Evolutionary conservation across 345 rosid species (phyloP), one percentile per base, ranked within the genome.

Genomic region (Dimocarpus longan): DNA sequence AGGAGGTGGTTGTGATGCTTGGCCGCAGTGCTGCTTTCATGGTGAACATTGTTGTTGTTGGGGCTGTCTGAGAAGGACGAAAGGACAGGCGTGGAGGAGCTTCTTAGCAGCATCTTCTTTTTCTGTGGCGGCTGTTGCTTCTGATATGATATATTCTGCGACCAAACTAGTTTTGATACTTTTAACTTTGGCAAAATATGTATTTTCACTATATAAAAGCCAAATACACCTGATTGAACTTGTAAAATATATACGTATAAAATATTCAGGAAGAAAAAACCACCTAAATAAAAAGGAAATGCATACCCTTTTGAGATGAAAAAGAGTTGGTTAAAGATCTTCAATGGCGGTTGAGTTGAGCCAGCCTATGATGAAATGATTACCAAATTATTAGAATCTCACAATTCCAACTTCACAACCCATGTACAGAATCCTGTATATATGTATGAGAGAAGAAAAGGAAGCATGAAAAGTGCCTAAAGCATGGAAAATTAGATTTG

Each of bases 61-160:
- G 89, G 87, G 57, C 83, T 83, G 6, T 89, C 95, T 0, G 87
- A 59, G 26, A 82, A 37, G 26, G 89, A 84, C 1, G 89, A 32
- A 16, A 90, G 80, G 48, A 91, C 68, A 1, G 95, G 95, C 0
- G 93, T 91, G 54, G 93, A 90, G 18, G 93, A 87, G 85, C 93
- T 91, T 72, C 89, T 86, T 8, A 91, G 86, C 74, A 91, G 19
- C 93, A 89, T 91, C 42, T 70, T 76, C 65, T 56, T 26, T 42
- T 24, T 64, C 32, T 62, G 79, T 50, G 71, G 63, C 12, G 66
- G 56, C 8, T 57, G 10, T 37, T 5, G 10, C 37, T 32, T 32
- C 37, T 32, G 37, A 32, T 32, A 32, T 32, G 4, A 32, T 32
- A 32, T 32, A 32, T 28, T 28, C 32, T 28, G 32, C 32, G 18